Conservation (phyloP, 2,329 filamentous ascomycete genomes). For the Pseudocercospora eumusae region DNA sequence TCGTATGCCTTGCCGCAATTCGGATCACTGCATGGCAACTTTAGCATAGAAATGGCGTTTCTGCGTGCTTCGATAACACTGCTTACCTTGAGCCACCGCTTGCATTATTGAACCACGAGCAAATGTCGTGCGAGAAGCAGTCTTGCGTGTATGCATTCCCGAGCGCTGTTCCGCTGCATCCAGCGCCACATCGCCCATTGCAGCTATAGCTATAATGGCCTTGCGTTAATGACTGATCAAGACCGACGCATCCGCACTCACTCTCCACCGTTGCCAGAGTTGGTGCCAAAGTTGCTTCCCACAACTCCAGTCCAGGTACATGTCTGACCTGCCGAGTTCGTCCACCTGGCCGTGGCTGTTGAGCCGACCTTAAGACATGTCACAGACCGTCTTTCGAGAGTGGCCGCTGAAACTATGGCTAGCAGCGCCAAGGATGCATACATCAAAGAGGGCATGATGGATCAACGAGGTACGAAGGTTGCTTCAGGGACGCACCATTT, state of each 20-base stretch:
- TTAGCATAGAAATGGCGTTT: background rate
- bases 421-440: background rate
- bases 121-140: slow-evolving; percentile 55
- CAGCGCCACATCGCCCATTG: slow-evolving; percentile 53
- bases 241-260: slow-evolving; percentile 34
- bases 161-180: slow-evolving; percentile 47
- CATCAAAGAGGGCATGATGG: background rate
- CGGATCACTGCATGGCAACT: slow-evolving; percentile 42
- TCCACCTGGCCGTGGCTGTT: slow-evolving; percentile 52
- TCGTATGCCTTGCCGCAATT: slow-evolving; percentile 52
- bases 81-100: slow-evolving; percentile 49
- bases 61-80: background rate
- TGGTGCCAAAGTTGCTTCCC: slow-evolving; percentile 53
- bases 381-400: slow-evolving; percentile 16
- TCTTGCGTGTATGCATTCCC: slow-evolving; percentile 55
- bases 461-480: background rate
- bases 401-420: slow-evolving; percentile 10
- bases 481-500: background rate
- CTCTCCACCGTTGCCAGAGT: slow-evolving; percentile 48
- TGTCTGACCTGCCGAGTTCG: slow-evolving; percentile 45
- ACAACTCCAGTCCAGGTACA: slow-evolving; percentile 51
- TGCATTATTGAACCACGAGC: slow-evolving; percentile 54
- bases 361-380: slow-evolving; percentile 46
- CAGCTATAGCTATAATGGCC: slow-evolving; percentile 49
- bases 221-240: slow-evolving; percentile 1